Evolutionary conservation across 768 basidiomycete genomes (phyloP), one percentile per base, ranked within the genome.

Genomic region (Mycena vulgaris): DNA sequence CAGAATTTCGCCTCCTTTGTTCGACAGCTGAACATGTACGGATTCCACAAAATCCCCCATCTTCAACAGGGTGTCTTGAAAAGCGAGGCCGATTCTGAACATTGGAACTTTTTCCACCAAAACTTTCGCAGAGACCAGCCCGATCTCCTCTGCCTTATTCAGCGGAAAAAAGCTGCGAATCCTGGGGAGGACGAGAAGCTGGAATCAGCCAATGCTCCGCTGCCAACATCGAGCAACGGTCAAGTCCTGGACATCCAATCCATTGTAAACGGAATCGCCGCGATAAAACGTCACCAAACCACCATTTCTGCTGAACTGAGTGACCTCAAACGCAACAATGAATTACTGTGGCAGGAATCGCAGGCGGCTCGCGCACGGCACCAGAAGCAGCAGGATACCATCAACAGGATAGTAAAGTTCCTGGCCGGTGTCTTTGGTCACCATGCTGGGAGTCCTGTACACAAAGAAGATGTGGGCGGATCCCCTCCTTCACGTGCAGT

Each of bases 1-100:
- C 91, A 93, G 69, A 98, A 97, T 79, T 99, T 98, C 81, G 89
- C 90, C 66, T 94, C 93, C 37, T 98, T 98, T 75, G 95, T 97
- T 21, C 88, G 95, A 17, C 95, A 98, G 78, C 87, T 97, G 73
- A 98, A 97, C 86, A 96, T 96, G 94, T 98, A 97, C 80, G 95
- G 95, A 63, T 96, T 96, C 80, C 94, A 95, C 87, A 94, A 94
- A 84, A 95, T 98, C 53, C 97, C 96, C 0, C 96, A 99, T 78
- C 90, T 98, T 23, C 96, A 97, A 76, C 95, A 97, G 80, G 96
- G 97, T 52, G 96, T 95, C 30, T 87, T 98, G 70, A 93, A 91
- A 77, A 89, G 90, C 78, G 95, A 96, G 66, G 85, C 89, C 61
- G 93, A 93, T 71, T 90, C 89, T 52, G 95, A 97, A 76, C 88